Conservation (phyloP, 2,329 filamentous ascomycete species). For the Ceratocystis alfenasii region DNA sequence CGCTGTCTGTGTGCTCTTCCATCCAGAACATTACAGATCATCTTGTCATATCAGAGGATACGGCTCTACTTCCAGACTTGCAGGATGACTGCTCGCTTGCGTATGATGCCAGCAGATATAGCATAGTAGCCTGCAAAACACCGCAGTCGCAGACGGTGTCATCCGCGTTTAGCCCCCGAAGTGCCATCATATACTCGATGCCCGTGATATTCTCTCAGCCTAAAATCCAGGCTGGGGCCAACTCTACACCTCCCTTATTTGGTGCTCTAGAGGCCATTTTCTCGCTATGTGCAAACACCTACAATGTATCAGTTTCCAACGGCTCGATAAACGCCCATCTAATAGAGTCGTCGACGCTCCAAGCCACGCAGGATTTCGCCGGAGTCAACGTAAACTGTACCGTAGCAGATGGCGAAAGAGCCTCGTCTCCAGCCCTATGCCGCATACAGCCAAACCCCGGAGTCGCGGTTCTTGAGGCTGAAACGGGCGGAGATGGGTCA, state of each 20-base stretch:
- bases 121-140: constrained; percentile 22
- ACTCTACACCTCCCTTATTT: constrained; percentile 19
- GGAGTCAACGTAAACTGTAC: constrained; percentile 18
- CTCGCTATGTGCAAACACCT: constrained; percentile 28
- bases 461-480: background rate
- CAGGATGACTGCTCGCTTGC: constrained; percentile 14
- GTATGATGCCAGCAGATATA: constrained; percentile 1
- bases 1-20: constrained; percentile 25
- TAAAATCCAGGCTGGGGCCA: constrained; percentile 10
- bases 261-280: constrained; percentile 27
- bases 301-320: constrained; percentile 20
- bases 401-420: background rate
- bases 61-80: constrained; percentile 23
- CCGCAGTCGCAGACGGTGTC: constrained; percentile 24
- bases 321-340: background rate
- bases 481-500: background rate
- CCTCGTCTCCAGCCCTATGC: constrained; percentile 15
- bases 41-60: constrained; percentile 13
- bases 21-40: constrained; percentile 25
- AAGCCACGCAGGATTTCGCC: background rate
- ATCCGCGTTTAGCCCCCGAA: constrained; percentile 21
- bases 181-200: constrained; percentile 26
- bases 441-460: background rate
- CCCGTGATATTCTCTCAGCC: constrained; percentile 27
- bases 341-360: constrained; percentile 6